Base-by-base conservation (phyloP, 805 yeast species). In the Dipodascus geniculatus region DNA sequence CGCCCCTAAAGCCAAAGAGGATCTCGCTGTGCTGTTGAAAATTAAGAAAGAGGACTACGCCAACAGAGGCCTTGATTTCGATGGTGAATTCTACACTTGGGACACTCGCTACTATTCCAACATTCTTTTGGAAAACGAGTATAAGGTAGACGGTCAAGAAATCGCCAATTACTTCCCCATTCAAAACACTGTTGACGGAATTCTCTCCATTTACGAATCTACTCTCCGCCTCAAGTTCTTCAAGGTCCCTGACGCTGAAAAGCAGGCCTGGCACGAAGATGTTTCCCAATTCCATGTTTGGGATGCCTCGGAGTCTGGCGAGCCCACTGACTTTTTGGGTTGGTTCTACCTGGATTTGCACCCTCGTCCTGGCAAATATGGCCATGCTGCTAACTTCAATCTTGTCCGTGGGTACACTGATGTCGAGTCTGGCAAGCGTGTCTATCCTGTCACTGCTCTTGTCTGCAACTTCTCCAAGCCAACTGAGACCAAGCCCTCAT, bases 381-480 rank as follows among this genome's bases (percentile, higher is more conserved):
- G 89, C 1, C 96, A 87, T 66, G 95, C 95, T 48, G 96, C 96
- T 3, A 84, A 84, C 65, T 87, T 87, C 64, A 83, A 82, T 17
- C 66, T 85, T 51, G 69, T 74, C 9, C 79, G 87, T 11, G 83
- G 89, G 1, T 85, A 71, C 62, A 65, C 68, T 22, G 75, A 75
- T 57, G 65, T 68, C 31, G 73, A 74, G 52, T 82, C 81, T 22
- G 61, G 66, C 61, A 28, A 57, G 2, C 77, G 83, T 63, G 69
- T 73, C 14, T 74, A 77, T 57, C 93, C 95, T 0, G 82, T 82
- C 0, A 83, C 93, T 3, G 85, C 89, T 0, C 72, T 87, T 57
- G 93, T 87, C 31, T 86, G 95, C 71, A 87, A 86, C 68, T 87
- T 87, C 67, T 82, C 93, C 28, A 82, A 82, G 63, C 88, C 91